phyloP scores from a whole-genome alignment of 192 early-diverging fungal species.

The Linnemannia elongata region DNA sequence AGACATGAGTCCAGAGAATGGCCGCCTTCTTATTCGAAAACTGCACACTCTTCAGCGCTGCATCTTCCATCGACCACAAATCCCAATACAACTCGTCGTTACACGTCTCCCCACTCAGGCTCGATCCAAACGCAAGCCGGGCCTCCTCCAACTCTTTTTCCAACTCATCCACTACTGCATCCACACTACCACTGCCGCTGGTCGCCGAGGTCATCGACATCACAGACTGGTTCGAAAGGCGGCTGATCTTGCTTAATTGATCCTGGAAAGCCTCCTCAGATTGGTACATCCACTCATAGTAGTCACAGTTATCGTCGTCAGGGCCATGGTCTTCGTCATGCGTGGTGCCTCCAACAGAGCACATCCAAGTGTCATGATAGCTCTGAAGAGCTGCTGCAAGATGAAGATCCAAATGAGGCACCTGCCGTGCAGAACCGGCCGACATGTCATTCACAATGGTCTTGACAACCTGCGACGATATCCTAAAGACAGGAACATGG shows the following conservation, averaged over 20 bases:
- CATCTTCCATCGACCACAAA: conserved; percentile 29
- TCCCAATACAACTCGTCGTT: conserved; percentile 50
- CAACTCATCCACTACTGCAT: background rate
- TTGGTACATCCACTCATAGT: conserved; percentile 39
- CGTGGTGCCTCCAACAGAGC: background rate
- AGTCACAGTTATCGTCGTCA: background rate
- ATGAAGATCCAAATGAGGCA: conserved; percentile 27
- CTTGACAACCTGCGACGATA: conserved; percentile 41
- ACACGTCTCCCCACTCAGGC: conserved; percentile 5
- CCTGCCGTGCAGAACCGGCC: background rate
- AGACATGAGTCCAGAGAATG: conserved; percentile 35
- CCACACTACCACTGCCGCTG: background rate
- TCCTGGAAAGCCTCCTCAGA: conserved; percentile 18
- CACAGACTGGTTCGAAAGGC: background rate
- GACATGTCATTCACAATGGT: conserved; percentile 43
- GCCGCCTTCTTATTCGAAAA: conserved; percentile 22
- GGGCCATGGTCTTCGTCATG: background rate
- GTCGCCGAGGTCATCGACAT: background rate
- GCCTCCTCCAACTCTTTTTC: conserved; percentile 6
- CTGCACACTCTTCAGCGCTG: conserved; percentile 14
- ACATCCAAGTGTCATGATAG: conserved; percentile 48
- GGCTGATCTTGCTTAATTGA: background rate
- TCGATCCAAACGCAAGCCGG: background rate
- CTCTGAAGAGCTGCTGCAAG: conserved; percentile 35
- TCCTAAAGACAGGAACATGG: conserved; percentile 26